phyloP scores from a whole-genome alignment of 1,284 basidiomycete genomes.

The Apiotrichum montevideense region DNA sequence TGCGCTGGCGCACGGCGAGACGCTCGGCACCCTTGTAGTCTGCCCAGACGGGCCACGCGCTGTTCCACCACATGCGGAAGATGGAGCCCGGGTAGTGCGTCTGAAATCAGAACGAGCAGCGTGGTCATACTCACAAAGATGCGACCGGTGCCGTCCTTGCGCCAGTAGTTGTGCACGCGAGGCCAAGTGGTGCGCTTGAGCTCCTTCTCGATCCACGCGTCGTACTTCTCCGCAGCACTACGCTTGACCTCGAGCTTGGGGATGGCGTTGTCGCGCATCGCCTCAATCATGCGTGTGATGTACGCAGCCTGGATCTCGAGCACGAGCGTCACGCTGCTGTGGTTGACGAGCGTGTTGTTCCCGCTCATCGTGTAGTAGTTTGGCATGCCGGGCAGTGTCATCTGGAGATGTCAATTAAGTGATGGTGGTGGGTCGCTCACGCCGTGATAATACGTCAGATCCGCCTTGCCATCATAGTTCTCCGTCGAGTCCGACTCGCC shows the following conservation, averaged over 20 bases:
- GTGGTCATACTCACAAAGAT: constrained; percentile 8
- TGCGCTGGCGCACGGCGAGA: constrained; percentile 10
- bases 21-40: constrained; percentile 17
- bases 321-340: constrained; percentile 12
- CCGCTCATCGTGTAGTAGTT: constrained; percentile 31
- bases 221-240: constrained; percentile 12
- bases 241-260: constrained; percentile 16
- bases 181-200: constrained; percentile 16
- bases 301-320: constrained; percentile 18
- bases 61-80: constrained; percentile 14
- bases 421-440: background rate
- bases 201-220: constrained; percentile 9
- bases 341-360: constrained; percentile 27
- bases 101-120: background rate
- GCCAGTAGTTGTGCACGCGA: constrained; percentile 18
- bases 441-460: constrained; percentile 12
- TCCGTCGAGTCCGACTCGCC: constrained; percentile 13
- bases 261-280: constrained; percentile 15
- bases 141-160: constrained; percentile 14
- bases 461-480: constrained; percentile 10
- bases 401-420: background rate
- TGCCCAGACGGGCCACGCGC: constrained; percentile 9
- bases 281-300: constrained; percentile 11
- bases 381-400: constrained; percentile 19
- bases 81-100: constrained; percentile 18